Evolutionary conservation across 2,329 filamentous ascomycete genomes (phyloP).

Genomic region (Scortechinia acanthostroma): DNA sequence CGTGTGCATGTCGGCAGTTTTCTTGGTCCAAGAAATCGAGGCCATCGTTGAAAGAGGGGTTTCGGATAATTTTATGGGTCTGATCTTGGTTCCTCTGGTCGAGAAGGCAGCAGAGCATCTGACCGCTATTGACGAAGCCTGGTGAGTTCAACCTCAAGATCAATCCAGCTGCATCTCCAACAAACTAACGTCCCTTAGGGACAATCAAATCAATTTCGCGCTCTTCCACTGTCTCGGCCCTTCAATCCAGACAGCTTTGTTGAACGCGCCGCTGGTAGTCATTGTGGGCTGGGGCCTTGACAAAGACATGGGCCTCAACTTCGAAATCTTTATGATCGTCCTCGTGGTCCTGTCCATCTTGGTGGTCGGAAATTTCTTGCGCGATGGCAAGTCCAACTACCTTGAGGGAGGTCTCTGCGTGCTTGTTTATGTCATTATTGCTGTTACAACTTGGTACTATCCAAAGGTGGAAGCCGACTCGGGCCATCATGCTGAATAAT

Average conservation of each 20-base stretch:
- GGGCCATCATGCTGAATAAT: neutral
- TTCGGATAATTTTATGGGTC: conserved; percentile 27
- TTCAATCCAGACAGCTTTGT: conserved; percentile 68
- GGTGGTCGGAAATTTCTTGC: conserved; percentile 68
- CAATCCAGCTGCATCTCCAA: neutral
- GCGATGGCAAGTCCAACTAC: conserved; percentile 71
- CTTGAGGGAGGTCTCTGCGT: conserved; percentile 68
- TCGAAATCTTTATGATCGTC: conserved; percentile 71
- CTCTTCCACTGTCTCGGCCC: conserved; percentile 68
- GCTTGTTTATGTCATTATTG: conserved; percentile 37
- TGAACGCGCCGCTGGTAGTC: conserved; percentile 68
- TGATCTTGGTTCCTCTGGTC: conserved; percentile 61
- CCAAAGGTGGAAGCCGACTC: conserved; percentile 24
- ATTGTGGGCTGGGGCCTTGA: conserved; percentile 64
- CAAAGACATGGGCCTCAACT: conserved; percentile 61
- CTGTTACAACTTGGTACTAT: conserved; percentile 34
- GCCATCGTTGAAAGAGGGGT: conserved; percentile 25
- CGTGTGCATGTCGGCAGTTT: conserved; percentile 59
- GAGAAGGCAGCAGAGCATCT: conserved; percentile 68
- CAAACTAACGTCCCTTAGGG: conserved; percentile 12
- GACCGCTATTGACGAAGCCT: conserved; percentile 65
- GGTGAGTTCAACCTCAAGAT: conserved; percentile 19
- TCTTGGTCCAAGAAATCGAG: conserved; percentile 60
- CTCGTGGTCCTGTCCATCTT: conserved; percentile 68
- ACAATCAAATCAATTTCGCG: conserved; percentile 62